phyloP scores from a whole-genome alignment of 2,329 filamentous ascomycete species.

The Pseudopithomyces chartarum region DNA sequence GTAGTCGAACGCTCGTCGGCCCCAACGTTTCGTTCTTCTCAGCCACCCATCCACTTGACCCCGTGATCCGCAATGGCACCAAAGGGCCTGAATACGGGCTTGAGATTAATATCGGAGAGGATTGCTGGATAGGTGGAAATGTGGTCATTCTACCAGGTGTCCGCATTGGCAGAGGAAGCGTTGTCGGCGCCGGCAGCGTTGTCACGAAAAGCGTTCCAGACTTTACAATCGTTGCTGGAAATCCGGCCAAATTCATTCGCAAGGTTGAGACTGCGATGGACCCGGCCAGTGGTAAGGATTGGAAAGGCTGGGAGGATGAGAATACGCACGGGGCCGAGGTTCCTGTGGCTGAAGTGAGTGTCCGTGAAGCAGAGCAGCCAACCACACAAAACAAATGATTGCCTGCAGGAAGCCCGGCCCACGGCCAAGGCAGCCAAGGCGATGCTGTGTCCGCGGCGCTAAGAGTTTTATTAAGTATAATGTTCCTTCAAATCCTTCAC shows the following conservation, averaged over 20 bases:
- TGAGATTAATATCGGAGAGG: conserved; percentile 76
- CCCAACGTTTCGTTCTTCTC: conserved; percentile 79
- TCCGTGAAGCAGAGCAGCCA: conserved; percentile 56
- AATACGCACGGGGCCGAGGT: conserved; percentile 75
- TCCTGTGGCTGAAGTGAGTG: conserved; percentile 76
- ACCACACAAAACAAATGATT: conserved; percentile 5
- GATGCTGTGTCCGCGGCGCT: neutral
- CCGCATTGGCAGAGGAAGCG: conserved; percentile 74
- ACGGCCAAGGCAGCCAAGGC: neutral
- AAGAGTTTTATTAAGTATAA: conserved; percentile 1
- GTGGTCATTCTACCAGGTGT: conserved; percentile 72
- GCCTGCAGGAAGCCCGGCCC: neutral
- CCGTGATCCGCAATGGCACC: conserved; percentile 72
- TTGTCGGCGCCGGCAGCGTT: conserved; percentile 80
- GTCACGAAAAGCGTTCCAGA: conserved; percentile 76
- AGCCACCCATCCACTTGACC: conserved; percentile 78
- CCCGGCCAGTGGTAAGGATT: conserved; percentile 20
- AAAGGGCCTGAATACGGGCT: conserved; percentile 76
- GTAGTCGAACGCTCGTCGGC: conserved; percentile 76
- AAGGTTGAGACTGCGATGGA: conserved; percentile 45
- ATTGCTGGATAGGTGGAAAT: conserved; percentile 60
- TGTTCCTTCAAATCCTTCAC: neutral
- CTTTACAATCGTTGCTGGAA: conserved; percentile 70
- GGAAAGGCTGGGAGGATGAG: conserved; percentile 69
- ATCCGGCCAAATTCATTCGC: conserved; percentile 68